Evolutionary conservation across 257 asterid genomes (phyloP).

Genomic region (Henckelia pumila): DNA sequence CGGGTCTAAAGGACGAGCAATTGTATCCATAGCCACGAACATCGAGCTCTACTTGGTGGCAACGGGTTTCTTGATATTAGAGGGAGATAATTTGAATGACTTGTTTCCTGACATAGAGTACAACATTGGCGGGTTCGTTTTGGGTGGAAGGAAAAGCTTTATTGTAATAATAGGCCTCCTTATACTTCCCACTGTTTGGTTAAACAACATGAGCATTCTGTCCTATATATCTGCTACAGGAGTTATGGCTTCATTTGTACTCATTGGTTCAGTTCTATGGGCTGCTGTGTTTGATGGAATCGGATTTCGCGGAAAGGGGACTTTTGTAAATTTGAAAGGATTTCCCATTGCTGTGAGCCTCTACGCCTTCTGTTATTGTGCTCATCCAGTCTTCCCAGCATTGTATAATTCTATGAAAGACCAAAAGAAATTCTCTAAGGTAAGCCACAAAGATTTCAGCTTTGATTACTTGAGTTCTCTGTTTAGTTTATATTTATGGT

Average conservation of each 20-base stretch:
- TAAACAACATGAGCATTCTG: slow-evolving; percentile 67
- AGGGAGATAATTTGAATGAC: slow-evolving; percentile 66
- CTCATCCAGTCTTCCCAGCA: slow-evolving; percentile 94
- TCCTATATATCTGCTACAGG: slow-evolving; percentile 80
- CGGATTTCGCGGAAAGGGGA: slow-evolving; percentile 57
- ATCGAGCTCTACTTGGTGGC: slow-evolving; percentile 78
- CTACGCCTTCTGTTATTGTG: slow-evolving; percentile 85
- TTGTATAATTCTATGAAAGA: slow-evolving; percentile 79
- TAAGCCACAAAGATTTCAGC: slow-evolving; percentile 19
- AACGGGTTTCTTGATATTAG: slow-evolving; percentile 81
- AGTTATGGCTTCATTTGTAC: slow-evolving; percentile 67
- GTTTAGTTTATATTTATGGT: not conserved
- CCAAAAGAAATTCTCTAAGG: slow-evolving; percentile 77
- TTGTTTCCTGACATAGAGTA: slow-evolving; percentile 41
- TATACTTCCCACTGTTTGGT: slow-evolving; percentile 68
- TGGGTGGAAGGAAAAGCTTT: slow-evolving; percentile 55
- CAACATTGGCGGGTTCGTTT: slow-evolving; percentile 32
- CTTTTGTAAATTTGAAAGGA: slow-evolving; percentile 41
- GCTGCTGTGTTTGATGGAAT: slow-evolving; percentile 54
- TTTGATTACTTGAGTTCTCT: not conserved
- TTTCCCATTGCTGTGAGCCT: slow-evolving; percentile 74
- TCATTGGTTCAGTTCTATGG: slow-evolving; percentile 66
- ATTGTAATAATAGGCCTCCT: slow-evolving; percentile 56
- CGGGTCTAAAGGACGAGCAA: slow-evolving; percentile 52
- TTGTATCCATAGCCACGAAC: slow-evolving; percentile 64